Conservation (phyloP, 1,139 yeast genomes). For the Diutina mesorugosa region DNA sequence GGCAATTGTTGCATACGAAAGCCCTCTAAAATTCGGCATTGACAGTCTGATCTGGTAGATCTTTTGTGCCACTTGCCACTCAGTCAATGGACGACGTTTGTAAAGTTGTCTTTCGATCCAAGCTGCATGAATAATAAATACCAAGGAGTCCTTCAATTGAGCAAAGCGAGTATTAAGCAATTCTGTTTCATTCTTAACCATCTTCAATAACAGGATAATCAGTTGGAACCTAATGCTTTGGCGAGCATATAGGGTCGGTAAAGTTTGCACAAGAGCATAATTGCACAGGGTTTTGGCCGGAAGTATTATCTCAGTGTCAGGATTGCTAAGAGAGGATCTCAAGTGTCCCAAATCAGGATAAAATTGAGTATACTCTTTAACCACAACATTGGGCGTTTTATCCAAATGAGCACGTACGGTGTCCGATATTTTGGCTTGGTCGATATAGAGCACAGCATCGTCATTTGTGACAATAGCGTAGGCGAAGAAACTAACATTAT, state of each 20-base stretch:
- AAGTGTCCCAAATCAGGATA: slow-evolving; percentile 17
- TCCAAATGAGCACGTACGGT: slow-evolving; percentile 13
- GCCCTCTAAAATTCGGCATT: slow-evolving; percentile 45
- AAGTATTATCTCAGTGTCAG: slow-evolving; percentile 14
- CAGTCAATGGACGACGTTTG: slow-evolving; percentile 13
- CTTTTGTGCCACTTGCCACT: slow-evolving; percentile 32
- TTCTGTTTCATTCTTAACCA: slow-evolving; percentile 26
- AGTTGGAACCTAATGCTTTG: slow-evolving; percentile 15
- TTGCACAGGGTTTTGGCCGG: slow-evolving; percentile 20
- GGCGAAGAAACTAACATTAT: slow-evolving; percentile 37
- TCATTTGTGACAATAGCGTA: slow-evolving; percentile 25
- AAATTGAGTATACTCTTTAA: slow-evolving; percentile 19
- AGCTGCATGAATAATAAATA: slow-evolving; percentile 23
- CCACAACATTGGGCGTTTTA: slow-evolving; percentile 14
- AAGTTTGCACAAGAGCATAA: slow-evolving; percentile 19
- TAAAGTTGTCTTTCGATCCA: slow-evolving; percentile 30
- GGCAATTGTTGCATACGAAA: slow-evolving; percentile 86
- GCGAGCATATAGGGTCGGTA: slow-evolving; percentile 19
- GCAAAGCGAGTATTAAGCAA: slow-evolving; percentile 26
- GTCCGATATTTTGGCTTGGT: slow-evolving; percentile 17
- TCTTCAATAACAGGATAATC: slow-evolving; percentile 21
- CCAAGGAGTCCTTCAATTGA: slow-evolving; percentile 32
- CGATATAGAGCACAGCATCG: slow-evolving; percentile 22
- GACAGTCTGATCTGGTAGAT: slow-evolving; percentile 25
- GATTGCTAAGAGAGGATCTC: slow-evolving; percentile 10